These are phyloP conservation scores for Dovyalis caffra DNA, from an alignment of 345 rosid species.

Conservation along the genomic window DNA sequence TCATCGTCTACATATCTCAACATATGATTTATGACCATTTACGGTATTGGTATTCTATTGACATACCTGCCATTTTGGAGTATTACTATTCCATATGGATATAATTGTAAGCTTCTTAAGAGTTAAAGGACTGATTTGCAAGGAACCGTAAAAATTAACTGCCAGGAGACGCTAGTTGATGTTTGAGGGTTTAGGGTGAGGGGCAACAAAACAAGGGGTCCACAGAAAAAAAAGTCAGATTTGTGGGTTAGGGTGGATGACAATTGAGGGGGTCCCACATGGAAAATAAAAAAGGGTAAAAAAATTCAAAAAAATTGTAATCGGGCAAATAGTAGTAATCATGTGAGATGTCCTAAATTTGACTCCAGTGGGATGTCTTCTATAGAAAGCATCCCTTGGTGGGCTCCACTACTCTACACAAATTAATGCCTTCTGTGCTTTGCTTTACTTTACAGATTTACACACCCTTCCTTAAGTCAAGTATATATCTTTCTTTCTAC, in stretches of 20 bases:
- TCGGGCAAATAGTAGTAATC: not conserved
- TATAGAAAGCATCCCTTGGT: not conserved
- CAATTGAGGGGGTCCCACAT: constrained; percentile 9
- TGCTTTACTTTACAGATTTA: too few relatives aligned
- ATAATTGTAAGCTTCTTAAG: too few relatives aligned
- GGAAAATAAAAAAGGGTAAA: constrained; percentile 8
- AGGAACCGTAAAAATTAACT: not conserved
- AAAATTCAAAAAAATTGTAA: too few relatives aligned
- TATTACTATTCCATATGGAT: too few relatives aligned
- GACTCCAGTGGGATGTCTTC: not conserved
- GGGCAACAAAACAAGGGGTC: not conserved
- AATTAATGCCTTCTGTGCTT: too few relatives aligned
- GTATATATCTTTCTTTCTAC: too few relatives aligned
- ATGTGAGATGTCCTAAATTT: not conserved
- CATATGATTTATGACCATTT: too few relatives aligned
- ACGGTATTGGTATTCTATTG: too few relatives aligned
- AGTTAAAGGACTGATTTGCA: not conserved
- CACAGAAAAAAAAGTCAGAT: constrained; percentile 16
- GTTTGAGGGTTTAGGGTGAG: not conserved
- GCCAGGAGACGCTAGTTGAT: too few relatives aligned
- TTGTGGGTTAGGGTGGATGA: constrained; percentile 10
- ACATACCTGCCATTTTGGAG: too few relatives aligned
- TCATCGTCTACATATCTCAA: too few relatives aligned
- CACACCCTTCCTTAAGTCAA: too few relatives aligned
- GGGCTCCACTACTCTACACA: not conserved